Evolutionary conservation across 805 yeast genomes (phyloP).

Genomic region (Candida khao-thaluensis): DNA sequence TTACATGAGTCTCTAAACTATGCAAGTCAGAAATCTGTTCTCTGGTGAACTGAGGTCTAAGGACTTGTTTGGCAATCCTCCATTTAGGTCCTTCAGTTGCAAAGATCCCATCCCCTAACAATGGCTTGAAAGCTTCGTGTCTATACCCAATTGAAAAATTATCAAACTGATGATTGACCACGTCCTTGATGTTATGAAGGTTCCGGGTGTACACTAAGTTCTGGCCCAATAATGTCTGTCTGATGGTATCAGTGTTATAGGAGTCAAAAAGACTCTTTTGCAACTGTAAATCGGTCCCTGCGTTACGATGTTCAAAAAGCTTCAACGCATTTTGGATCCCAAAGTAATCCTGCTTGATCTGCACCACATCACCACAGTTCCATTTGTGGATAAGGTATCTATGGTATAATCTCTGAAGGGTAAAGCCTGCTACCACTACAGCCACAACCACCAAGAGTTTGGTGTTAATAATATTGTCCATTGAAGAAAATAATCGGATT

Average conservation of each 20-base stretch:
- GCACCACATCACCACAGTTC: slow-evolving; percentile 9
- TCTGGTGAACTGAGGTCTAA: slow-evolving; percentile 40
- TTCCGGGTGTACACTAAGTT: slow-evolving; percentile 29
- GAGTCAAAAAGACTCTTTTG: slow-evolving; percentile 11
- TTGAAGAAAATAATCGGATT: too few species aligned
- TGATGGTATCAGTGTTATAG: slow-evolving; percentile 19
- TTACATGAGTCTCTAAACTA: slow-evolving; percentile 31
- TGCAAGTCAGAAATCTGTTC: slow-evolving; percentile 36
- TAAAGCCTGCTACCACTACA: background rate
- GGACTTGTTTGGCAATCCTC: slow-evolving; percentile 36
- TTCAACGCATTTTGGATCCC: slow-evolving; percentile 12
- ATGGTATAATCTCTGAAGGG: slow-evolving; percentile 1
- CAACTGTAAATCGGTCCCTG: slow-evolving; percentile 12
- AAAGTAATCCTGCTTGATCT: slow-evolving; percentile 13
- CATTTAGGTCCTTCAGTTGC: slow-evolving; percentile 39
- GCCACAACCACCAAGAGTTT: background rate
- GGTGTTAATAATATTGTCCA: too few species aligned
- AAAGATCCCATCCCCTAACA: slow-evolving; percentile 39
- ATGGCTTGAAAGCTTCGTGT: slow-evolving; percentile 28
- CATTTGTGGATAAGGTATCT: slow-evolving; percentile 5
- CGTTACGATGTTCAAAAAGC: slow-evolving; percentile 11
- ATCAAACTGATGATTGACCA: slow-evolving; percentile 35
- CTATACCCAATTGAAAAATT: slow-evolving; percentile 35
- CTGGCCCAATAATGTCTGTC: slow-evolving; percentile 18
- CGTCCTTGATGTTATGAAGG: slow-evolving; percentile 36